Base-by-base conservation (phyloP, 106 monocot species). In the Dendrobium nobile region DNA sequence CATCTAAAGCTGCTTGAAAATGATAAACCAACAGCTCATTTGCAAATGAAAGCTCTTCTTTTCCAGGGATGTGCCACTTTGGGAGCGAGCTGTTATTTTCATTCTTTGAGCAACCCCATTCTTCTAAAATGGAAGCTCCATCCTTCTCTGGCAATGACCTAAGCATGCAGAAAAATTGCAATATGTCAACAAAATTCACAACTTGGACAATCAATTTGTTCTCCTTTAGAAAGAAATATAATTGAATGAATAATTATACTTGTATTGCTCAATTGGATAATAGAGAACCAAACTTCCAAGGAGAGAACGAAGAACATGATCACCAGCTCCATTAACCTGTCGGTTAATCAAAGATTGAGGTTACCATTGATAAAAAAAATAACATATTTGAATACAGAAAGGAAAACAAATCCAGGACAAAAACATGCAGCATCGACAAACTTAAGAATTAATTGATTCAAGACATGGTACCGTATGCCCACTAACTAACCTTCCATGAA, bases 281-380 rank as follows among this genome's bases (percentile, higher is more conserved):
- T 95, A 95, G 28, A 91, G 83, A 26, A 93, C 84, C 61, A 99
- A 84, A 70, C 90, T 93, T 79, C 89, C 94, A 84, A 99, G 92
- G 40, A 99, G 88, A 86, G 95, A 91, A 24, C 95, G 88, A 67
- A 99, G 95, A 79, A 99, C 78, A 86, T 95, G 85, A 85, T 95
- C 92, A 79, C 92, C 95, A 85, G 93, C 95, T 84, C 89, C 88
- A 91, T 99, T 95, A 67, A 99, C 93, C 98, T 99, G 79, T 48
- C 22, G 22, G 27, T 19, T 76, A 76, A 47, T 26, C 45, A 51
- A 76, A 26, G 11, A 76, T n/a, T 48, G 22, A 26, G 10, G 26
- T 48, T 48, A 48, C 13, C 41, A 47, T 47, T 18, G 13, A 24
- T 48, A 15, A 4, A 26, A 76, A 76, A 76, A 76, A 24, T 19